A percentile compares a stretch with the other conserved stretches of the same genome.
phyloP scores from a whole-genome alignment of 2,329 filamentous ascomycete species.

The Nemania bipapillata region DNA sequence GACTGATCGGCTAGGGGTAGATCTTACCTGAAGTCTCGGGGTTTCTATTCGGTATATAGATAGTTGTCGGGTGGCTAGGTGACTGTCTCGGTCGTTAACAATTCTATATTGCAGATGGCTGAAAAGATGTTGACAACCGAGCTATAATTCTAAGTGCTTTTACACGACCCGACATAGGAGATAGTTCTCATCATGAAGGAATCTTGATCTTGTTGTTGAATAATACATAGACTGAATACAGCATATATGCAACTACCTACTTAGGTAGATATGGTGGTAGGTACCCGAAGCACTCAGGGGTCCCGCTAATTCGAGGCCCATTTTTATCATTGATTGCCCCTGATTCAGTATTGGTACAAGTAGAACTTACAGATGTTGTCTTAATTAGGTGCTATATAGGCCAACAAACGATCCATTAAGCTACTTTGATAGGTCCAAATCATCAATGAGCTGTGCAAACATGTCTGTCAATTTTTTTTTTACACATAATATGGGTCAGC shows the following conservation, averaged over 20 bases:
- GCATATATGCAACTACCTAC: too few species aligned
- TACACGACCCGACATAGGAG: background rate
- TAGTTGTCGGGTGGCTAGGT: background rate
- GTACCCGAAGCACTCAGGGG: constrained; percentile 13
- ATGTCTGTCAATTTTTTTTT: background rate
- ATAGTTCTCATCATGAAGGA: background rate
- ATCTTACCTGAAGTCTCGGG: background rate
- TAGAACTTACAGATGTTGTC: constrained; percentile 45
- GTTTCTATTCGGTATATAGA: background rate
- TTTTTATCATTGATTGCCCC: constrained; percentile 8
- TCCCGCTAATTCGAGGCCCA: background rate
- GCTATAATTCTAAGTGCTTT: background rate
- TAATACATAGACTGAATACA: too few species aligned
- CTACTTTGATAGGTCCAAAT: background rate
- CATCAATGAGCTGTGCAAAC: background rate
- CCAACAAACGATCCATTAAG: constrained; percentile 20
- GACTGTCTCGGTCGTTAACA: background rate
- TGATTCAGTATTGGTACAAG: constrained; percentile 15
- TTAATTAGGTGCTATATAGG: constrained; percentile 3
- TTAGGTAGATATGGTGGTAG: too few species aligned
- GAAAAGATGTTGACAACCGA: background rate
- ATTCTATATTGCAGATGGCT: background rate
- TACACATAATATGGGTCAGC: background rate
- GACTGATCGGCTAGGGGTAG: background rate
- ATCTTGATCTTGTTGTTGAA: too few species aligned